Evolutionary conservation across 805 yeast genomes (phyloP).

Genomic region (Yamadazyma philogaea): DNA sequence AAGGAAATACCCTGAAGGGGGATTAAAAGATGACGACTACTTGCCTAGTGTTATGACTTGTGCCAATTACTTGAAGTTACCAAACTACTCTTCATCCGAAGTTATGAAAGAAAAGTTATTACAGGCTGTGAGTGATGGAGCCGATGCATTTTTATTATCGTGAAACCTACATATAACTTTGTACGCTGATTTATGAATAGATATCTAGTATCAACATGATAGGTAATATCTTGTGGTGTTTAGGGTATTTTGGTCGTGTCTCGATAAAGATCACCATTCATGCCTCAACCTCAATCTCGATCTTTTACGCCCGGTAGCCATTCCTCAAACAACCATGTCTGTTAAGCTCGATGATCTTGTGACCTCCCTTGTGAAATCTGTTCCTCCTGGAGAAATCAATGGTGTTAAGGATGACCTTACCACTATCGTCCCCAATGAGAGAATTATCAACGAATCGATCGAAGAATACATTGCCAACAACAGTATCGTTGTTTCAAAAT

Average conservation of each 20-base stretch:
- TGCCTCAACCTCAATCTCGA: neutral
- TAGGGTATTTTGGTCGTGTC: neutral
- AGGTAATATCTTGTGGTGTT: neutral
- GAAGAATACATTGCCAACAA: conserved; percentile 27
- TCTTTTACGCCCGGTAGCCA: neutral
- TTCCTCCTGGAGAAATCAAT: conserved; percentile 40
- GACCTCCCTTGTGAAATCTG: conserved; percentile 26
- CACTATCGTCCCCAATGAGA: conserved; percentile 19
- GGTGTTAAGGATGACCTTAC: conserved; percentile 26
- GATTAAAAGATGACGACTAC: conserved; percentile 66
- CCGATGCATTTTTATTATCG: conserved; percentile 71
- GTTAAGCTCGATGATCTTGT: conserved; percentile 6
- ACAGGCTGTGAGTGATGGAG: conserved; percentile 83
- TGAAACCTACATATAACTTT: neutral
- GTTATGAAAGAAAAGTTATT: conserved; percentile 56
- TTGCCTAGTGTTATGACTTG: conserved; percentile 98
- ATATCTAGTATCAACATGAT: neutral
- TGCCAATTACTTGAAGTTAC: conserved; percentile 88
- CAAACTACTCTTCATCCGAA: conserved; percentile 66
- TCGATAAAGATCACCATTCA: neutral
- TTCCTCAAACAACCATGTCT: conserved; percentile 3
- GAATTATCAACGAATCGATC: conserved; percentile 25
- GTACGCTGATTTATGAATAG: neutral
- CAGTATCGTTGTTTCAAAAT: conserved; percentile 28
- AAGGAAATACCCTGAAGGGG: conserved; percentile 73